Base-by-base conservation (phyloP, 352 stramenopile species). In the Vaucheria bursata region DNA sequence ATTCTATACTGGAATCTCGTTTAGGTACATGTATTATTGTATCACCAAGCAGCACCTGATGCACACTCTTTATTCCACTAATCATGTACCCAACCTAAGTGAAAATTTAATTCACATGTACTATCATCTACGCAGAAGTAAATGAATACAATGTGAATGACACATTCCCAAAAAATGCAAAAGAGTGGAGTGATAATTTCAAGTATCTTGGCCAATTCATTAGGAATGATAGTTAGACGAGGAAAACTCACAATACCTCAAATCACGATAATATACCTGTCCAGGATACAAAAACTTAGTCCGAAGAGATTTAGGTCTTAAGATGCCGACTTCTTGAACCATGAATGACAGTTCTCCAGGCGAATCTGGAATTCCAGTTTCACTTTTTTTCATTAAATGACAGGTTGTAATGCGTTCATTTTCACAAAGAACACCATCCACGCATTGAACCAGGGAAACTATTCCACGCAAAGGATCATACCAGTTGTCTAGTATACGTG, bases 401-500 rank as follows among this genome's bases (percentile, higher is more conserved):
- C 66, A 91, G 8, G 66, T 87, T 1, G 86, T 86, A 53, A 93
- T 91, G 31, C 87, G 78, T 75, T 93, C 85, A 50, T 84, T 83
- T 80, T 93, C 88, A 36, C 70, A 52, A 7, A 95, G 59, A 97
- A 94, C 18, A n/a, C n/a, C n/a, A n/a, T n/a, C n/a, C n/a, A n/a
- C n/a, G n/a, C n/a, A n/a, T n/a, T n/a, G n/a, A n/a, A 99, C 89
- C 0, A 98, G 86, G 82, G 93, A 97, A 37, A 98, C 87, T 4
- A 97, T 95, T 39, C 95, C 95, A 35, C 74, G 36, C 53, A 75
- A 92, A 71, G 91, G 82, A 74, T 99, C 95, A 79, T 97, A 98
- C 93, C 96, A 98, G 52, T 91, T 97, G 85, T 99, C 96, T 29
- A 99, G 91, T 0, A 99, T 88, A 73, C 97, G 87, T 33, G 89